These are phyloP conservation scores for Candida adriatica DNA, from an alignment of 805 yeast species.

Conservation along the genomic window DNA sequence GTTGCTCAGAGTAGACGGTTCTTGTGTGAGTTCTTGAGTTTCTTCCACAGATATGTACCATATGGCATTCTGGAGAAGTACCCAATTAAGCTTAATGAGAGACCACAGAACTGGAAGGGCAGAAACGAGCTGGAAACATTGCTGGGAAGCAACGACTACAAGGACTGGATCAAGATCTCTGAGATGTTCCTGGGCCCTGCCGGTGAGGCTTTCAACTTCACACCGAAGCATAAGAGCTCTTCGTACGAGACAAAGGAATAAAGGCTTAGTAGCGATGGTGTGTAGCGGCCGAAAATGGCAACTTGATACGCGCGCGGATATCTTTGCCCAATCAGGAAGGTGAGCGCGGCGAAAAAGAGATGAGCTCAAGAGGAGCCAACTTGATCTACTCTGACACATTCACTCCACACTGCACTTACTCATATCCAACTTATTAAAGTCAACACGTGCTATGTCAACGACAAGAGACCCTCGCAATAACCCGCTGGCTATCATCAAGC, in stretches of 20 bases:
- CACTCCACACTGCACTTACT: no score
- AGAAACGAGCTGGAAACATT: conserved; percentile 89
- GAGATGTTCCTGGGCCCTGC: conserved; percentile 94
- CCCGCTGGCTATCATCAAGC: conserved; percentile 44
- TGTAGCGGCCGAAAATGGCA: no score
- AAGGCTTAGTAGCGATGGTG: no score
- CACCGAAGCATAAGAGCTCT: conserved; percentile 94
- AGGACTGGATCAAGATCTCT: conserved; percentile 87
- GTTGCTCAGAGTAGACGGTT: conserved; percentile 81
- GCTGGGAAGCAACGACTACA: conserved; percentile 76
- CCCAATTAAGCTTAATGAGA: conserved; percentile 85
- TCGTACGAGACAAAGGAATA: conserved; percentile 53
- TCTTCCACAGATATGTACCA: conserved; percentile 92
- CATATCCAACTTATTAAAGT: no score
- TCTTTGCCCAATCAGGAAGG: no score
- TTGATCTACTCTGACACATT: no score
- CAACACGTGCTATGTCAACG: conserved; percentile 7
- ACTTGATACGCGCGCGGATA: no score
- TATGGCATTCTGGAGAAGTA: conserved; percentile 83
- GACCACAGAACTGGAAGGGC: conserved; percentile 92
- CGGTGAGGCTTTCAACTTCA: conserved; percentile 64
- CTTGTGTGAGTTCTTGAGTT: conserved; percentile 89
- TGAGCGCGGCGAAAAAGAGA: no score
- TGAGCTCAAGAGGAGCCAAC: no score
- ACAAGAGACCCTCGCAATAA: conserved; percentile 39